These are phyloP conservation scores for Vachellia collinsii DNA, from an alignment of 306 rosid species.

Conservation along the genomic window DNA sequence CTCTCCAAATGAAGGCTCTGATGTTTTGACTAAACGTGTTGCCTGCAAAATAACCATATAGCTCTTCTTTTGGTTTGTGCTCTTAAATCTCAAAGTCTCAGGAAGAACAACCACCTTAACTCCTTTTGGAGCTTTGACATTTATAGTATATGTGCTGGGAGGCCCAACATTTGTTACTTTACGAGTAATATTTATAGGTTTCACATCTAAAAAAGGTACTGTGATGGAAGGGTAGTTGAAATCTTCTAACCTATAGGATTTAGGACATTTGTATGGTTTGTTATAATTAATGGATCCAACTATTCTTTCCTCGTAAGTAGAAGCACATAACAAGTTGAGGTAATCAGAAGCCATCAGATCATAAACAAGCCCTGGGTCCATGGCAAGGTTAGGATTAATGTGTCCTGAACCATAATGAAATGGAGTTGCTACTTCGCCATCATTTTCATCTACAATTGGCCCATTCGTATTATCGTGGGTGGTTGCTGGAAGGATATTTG, in stretches of 20 bases:
- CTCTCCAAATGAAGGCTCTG: no score
- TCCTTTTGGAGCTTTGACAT: neutral
- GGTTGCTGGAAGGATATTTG: neutral
- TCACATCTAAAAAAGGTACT: neutral
- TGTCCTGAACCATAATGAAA: neutral
- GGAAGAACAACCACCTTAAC: neutral
- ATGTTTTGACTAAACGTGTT: no score
- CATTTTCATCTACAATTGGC: neutral
- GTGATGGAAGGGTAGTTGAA: neutral
- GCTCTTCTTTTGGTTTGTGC: neutral
- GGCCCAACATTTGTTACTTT: neutral
- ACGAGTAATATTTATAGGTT: neutral
- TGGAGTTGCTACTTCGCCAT: neutral
- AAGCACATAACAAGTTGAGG: neutral
- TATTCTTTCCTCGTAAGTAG: neutral
- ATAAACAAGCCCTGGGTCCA: slow-evolving; percentile 11
- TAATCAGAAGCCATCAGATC: neutral
- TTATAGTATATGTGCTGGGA: neutral
- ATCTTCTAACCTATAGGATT: neutral
- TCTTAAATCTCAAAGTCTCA: neutral
- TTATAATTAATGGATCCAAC: neutral
- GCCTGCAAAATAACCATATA: neutral
- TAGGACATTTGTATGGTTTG: neutral
- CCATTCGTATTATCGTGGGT: neutral
- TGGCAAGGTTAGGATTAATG: neutral